Percentiles rank a stretch among this genome's conserved stretches.
Evolutionary conservation across 345 rosid genomes (phyloP).

Genomic region (Passiflora organensis): DNA sequence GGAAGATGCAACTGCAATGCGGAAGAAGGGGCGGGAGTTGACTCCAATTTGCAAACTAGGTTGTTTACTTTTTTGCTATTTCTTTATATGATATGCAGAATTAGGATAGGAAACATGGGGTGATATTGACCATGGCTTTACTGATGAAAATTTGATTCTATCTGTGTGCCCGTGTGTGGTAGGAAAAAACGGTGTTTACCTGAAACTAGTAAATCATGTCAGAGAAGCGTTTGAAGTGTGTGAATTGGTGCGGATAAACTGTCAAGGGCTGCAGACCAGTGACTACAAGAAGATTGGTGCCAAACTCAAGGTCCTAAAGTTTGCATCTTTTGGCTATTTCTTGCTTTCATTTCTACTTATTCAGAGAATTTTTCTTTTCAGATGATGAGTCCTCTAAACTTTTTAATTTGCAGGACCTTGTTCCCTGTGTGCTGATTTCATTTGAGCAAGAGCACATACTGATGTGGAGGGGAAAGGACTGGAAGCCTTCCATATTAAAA

Average conservation of each 20-base stretch:
- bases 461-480: conserved; percentile 76
- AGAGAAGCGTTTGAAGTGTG: conserved; percentile 92
- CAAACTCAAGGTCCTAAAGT: conserved; percentile 65
- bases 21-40: conserved; percentile 68
- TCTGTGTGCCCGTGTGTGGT: conserved; percentile 22
- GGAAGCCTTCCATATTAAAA: conserved; percentile 48
- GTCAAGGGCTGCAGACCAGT: conserved; percentile 72
- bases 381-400: background rate
- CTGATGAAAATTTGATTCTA: conserved; percentile 8
- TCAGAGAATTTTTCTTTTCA: background rate
- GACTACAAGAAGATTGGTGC: conserved; percentile 84
- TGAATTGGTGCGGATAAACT: conserved; percentile 73
- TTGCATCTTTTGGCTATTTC: conserved; percentile 2
- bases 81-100: background rate
- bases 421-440: conserved; percentile 78
- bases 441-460: conserved; percentile 78
- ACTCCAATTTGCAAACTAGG: conserved; percentile 81
- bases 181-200: conserved; percentile 86
- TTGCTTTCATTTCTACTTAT: background rate
- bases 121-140: conserved; percentile 1
- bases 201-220: conserved; percentile 56
- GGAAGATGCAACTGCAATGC: conserved; percentile 68
- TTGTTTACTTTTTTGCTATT: conserved; percentile 18
- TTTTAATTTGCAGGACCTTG: conserved; percentile 57
- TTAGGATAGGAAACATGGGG: background rate